Conservation (phyloP, 2,329 filamentous ascomycete species). For the Madurella mycetomatis region DNA sequence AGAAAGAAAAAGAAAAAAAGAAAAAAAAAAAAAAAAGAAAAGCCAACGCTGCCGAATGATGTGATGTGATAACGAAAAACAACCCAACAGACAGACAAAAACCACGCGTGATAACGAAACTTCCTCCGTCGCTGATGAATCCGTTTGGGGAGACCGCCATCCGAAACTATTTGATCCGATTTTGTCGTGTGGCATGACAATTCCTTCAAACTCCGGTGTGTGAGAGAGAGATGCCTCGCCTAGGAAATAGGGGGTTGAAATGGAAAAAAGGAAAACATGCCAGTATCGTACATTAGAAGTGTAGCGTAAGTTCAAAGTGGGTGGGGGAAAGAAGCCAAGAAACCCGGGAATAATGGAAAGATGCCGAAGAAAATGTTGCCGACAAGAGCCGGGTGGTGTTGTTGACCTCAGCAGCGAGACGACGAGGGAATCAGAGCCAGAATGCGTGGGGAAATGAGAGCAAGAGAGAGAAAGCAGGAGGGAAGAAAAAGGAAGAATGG, state of each 20-base stretch:
- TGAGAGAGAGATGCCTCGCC: background rate
- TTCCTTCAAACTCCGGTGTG: conserved; percentile 10
- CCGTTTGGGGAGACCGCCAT: background rate
- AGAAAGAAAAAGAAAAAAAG: background rate
- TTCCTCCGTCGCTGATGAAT: background rate
- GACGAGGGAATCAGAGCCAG: background rate
- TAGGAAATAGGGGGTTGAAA: background rate
- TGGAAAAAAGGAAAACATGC: conserved; percentile 1
- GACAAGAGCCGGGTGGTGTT: too few species aligned
- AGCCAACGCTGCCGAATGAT: background rate
- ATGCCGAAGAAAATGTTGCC: too few species aligned
- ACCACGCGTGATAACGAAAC: background rate
- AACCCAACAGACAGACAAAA: background rate
- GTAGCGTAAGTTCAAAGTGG: background rate
- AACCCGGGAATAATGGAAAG: background rate
- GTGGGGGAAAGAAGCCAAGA: background rate
- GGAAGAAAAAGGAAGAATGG: background rate
- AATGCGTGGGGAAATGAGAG: background rate
- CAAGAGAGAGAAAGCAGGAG: too few species aligned
- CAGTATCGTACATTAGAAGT: conserved; percentile 15
- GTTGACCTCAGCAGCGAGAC: background rate
- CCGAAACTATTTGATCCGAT: background rate
- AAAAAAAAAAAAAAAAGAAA: background rate
- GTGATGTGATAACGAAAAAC: too few species aligned
- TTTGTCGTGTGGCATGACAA: conserved; percentile 16